Percentiles rank a stretch among this genome's conserved stretches.
phyloP scores from a whole-genome alignment of 2,329 filamentous ascomycete species.

The Aspergillus calidoustus region DNA sequence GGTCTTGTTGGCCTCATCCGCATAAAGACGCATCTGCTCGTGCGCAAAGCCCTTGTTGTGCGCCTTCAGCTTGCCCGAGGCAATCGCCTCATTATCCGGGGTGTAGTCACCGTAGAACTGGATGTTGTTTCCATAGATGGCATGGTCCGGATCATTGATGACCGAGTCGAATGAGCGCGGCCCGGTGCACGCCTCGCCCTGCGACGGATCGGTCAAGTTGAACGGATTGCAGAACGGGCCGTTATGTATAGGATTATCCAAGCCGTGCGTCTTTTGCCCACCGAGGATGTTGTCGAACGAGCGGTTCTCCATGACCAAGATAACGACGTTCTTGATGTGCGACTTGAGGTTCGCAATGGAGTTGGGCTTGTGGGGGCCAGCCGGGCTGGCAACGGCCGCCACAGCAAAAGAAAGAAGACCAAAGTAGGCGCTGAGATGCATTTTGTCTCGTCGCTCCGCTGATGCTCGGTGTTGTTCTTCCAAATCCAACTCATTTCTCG shows the following conservation, averaged over 20 bases:
- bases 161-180: constrained; percentile 49
- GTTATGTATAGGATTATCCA: constrained; percentile 50
- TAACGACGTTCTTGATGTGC: constrained; percentile 45
- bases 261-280: constrained; percentile 43
- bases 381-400: constrained; percentile 18
- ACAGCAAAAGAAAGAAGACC: constrained; percentile 32
- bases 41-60: constrained; percentile 47
- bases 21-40: constrained; percentile 46
- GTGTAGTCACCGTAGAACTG: constrained; percentile 50
- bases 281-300: constrained; percentile 52
- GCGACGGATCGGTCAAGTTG: constrained; percentile 38
- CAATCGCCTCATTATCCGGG: constrained; percentile 44
- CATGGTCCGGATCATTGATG: constrained; percentile 49
- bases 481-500: background rate
- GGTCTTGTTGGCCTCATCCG: constrained; percentile 34
- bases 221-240: constrained; percentile 50
- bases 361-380: constrained; percentile 5
- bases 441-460: background rate
- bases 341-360: constrained; percentile 36
- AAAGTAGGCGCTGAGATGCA: constrained; percentile 31
- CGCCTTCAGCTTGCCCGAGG: constrained; percentile 35
- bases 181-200: constrained; percentile 37
- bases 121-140: constrained; percentile 50
- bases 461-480: background rate
- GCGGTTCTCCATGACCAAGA: constrained; percentile 50